Conservation (phyloP, 2,329 filamentous ascomycete species). For the Aspergillus hortae region DNA sequence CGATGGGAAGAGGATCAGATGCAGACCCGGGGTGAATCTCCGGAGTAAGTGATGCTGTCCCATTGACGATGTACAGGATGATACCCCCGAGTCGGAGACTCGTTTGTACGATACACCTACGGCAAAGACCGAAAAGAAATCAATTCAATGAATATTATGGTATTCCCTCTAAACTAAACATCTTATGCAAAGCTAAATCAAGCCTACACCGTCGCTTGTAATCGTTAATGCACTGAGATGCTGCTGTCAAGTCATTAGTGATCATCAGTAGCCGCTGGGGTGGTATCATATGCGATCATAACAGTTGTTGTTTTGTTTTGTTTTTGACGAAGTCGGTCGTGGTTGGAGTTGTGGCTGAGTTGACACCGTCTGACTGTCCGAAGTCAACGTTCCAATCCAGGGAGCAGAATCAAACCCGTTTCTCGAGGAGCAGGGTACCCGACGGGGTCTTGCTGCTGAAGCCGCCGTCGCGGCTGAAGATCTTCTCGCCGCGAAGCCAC, state of each 20-base stretch:
- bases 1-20: conserved; percentile 29
- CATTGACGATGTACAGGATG: conserved; percentile 10
- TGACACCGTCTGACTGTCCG: conserved; percentile 2
- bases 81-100: conserved; percentile 4
- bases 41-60: neutral
- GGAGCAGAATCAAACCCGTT: conserved; percentile 26
- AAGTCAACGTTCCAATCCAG: conserved; percentile 10
- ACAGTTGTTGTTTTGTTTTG: neutral
- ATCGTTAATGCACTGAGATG: conserved; percentile 9
- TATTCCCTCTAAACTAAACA: conserved; percentile 5
- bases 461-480: conserved; percentile 66
- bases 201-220: conserved; percentile 14
- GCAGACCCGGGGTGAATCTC: neutral
- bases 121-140: neutral
- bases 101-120: conserved; percentile 4
- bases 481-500: conserved; percentile 71
- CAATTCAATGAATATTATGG: conserved; percentile 4
- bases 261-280: conserved; percentile 9
- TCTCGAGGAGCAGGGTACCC: conserved; percentile 40
- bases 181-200: conserved; percentile 5
- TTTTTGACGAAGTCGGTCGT: neutral
- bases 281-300: conserved; percentile 7
- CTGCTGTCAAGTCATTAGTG: conserved; percentile 16
- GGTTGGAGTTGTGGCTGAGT: neutral
- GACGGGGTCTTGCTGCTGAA: conserved; percentile 34